Conservation (phyloP, 768 basidiomycete genomes). For the Pulveroboletus frians region DNA sequence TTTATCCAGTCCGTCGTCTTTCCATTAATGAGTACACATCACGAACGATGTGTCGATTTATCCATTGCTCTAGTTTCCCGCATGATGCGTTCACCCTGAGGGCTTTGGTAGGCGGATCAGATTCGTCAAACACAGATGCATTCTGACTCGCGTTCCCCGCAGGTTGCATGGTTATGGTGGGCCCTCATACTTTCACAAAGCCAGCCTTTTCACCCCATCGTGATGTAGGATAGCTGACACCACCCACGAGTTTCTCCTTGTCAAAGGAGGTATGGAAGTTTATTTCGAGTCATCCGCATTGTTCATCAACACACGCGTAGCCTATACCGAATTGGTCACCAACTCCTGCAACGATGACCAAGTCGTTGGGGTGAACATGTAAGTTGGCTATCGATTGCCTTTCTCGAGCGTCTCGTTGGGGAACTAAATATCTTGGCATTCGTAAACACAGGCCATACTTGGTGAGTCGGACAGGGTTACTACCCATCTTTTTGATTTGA, state of each 20-base stretch:
- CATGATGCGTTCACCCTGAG: slow-evolving; percentile 1
- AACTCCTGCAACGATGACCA: slow-evolving; percentile 13
- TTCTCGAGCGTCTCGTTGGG: background rate
- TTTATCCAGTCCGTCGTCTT: slow-evolving; percentile 14
- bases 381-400: background rate
- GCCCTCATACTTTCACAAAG: background rate
- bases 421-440: background rate
- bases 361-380: slow-evolving; percentile 7
- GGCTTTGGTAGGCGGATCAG: slow-evolving; percentile 7
- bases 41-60: background rate
- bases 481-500: background rate
- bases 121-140: background rate
- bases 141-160: background rate
- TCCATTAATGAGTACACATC: background rate
- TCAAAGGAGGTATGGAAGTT: slow-evolving; percentile 14
- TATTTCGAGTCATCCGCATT: background rate
- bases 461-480: slow-evolving; percentile 4
- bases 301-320: slow-evolving; percentile 2
- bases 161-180: slow-evolving; percentile 20
- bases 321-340: slow-evolving; percentile 11
- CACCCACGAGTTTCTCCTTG: slow-evolving; percentile 13
- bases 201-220: background rate
- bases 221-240: slow-evolving; percentile 12
- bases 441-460: slow-evolving; percentile 9
- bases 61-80: slow-evolving; percentile 4